Base-by-base conservation (phyloP, 345 rosid species). In the Mercurialis annua region DNA sequence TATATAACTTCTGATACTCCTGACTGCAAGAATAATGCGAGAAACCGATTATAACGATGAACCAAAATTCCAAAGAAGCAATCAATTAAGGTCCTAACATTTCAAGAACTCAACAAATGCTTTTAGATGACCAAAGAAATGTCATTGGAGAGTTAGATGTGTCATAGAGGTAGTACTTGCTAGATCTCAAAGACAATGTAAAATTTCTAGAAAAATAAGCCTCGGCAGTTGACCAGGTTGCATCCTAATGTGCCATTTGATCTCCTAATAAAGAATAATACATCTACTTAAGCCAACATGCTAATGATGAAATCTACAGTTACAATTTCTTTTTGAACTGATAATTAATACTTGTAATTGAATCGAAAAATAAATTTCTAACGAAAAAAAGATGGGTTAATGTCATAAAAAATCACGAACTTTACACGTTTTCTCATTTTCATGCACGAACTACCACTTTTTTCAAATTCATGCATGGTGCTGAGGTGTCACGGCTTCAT, bases 1-100 rank as follows among this genome's bases (percentile, higher is more conserved):
- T 93, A 90, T 53, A 90, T 79, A 10, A 90, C 94, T 72, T 89
- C 94, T 12, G 89, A 59, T 61, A 93, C 97, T 58, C 91, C 97
- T 15, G 97, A 87, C 97, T 93, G 85, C 82, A 80, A 77, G 33
- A 68, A 47, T 20, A 23, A 36, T 21, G 66, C 31, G 43, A 20
- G 3, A 53, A 49, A 66, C 54, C 70, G 21, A 59, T 34, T 9
- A 48, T 47, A 23, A 24, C 33, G 0, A 16, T 53, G 11, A 36
- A 48, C 10, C 8, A 21, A 27, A 62, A 42, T 42, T 30, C 31
- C 26, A 48, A 10, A 29, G n/a, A 24, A 61, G n/a, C 55, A 62
- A 47, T 6, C 15, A 10, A 8, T 6, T 26, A 38, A 23, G 1
- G 12, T 27, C 34, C 11, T 17, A 21, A 12, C 9, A n/a, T 12